Percentiles rank a stretch among this genome's conserved stretches.
These are phyloP conservation scores for Cymbopogon flexuosus DNA, from an alignment of 202 grass and related monocot species.

Conservation along the genomic window DNA sequence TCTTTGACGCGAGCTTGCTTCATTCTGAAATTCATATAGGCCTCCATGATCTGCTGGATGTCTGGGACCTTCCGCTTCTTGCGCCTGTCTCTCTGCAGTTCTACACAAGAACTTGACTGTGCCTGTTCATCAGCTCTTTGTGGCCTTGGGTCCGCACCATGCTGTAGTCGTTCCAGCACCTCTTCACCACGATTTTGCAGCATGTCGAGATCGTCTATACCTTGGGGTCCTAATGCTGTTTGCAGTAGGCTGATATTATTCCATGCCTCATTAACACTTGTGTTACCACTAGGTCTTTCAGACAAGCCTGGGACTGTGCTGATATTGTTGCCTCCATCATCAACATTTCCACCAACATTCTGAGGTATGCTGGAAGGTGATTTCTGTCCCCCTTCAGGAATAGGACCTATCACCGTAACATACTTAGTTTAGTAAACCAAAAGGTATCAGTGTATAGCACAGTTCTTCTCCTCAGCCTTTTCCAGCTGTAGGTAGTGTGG, in stretches of 20 bases:
- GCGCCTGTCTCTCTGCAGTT: conserved; percentile 35
- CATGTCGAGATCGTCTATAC: conserved; percentile 23
- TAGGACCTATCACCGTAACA: conserved; percentile 8
- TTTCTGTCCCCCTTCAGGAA: conserved; percentile 13
- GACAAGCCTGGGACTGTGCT: conserved; percentile 25
- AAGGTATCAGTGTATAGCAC: neutral
- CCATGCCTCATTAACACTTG: conserved; percentile 12
- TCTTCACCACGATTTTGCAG: conserved; percentile 41
- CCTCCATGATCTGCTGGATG: conserved; percentile 45
- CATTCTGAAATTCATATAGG: conserved; percentile 48
- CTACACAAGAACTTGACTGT: conserved; percentile 42
- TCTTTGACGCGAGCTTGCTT: conserved; percentile 38
- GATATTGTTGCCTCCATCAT: conserved; percentile 24
- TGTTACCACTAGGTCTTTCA: conserved; percentile 31
- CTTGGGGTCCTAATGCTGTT: conserved; percentile 20
- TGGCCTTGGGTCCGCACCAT: neutral
- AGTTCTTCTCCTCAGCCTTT: conserved; percentile 4
- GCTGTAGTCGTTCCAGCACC: conserved; percentile 17
- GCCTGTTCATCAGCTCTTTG: conserved; percentile 32
- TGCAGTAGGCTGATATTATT: conserved; percentile 28
- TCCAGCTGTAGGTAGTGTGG: neutral
- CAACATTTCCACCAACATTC: conserved; percentile 21
- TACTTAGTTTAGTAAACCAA: conserved; percentile 14
- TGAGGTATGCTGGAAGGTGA: conserved; percentile 8
- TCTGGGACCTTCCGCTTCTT: conserved; percentile 39